phyloP scores from a whole-genome alignment of 768 basidiomycete species.

The Leccinum truebloodii region DNA sequence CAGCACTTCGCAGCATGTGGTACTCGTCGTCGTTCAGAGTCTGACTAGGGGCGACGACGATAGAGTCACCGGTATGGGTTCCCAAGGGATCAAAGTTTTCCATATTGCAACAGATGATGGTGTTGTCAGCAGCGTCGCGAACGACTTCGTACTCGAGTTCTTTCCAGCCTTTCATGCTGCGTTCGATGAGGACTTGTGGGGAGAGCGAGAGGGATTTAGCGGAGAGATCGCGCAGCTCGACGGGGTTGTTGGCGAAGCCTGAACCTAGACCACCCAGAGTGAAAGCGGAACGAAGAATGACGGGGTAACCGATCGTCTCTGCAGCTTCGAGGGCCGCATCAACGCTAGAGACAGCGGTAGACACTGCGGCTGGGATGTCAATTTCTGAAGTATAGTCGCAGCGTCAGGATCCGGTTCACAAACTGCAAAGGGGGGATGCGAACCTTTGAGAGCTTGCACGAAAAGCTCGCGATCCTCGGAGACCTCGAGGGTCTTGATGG shows the following conservation, averaged over 20 bases:
- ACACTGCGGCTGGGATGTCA: slow-evolving; percentile 93
- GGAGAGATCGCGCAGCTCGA: slow-evolving; percentile 92
- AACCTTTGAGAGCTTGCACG: slow-evolving; percentile 94
- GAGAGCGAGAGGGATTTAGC: slow-evolving; percentile 89
- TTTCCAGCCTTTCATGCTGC: slow-evolving; percentile 99
- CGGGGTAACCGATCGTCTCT: slow-evolving; percentile 91
- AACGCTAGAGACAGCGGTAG: slow-evolving; percentile 95
- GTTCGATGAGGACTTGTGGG: slow-evolving; percentile 96
- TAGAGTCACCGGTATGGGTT: slow-evolving; percentile 98
- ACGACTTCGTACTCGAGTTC: slow-evolving; percentile 99
- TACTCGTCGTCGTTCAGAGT: slow-evolving; percentile 97
- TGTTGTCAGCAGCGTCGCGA: slow-evolving; percentile 97
- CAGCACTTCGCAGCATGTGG: slow-evolving; percentile 97
- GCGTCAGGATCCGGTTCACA: slow-evolving; percentile 5
- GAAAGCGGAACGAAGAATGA: slow-evolving; percentile 95
- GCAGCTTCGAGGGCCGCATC: slow-evolving; percentile 92
- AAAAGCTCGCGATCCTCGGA: slow-evolving; percentile 98
- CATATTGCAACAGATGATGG: slow-evolving; percentile 99
- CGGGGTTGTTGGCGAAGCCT: slow-evolving; percentile 93
- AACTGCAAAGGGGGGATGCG: slow-evolving; percentile 18
- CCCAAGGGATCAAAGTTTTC: slow-evolving; percentile 99
- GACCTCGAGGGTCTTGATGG: slow-evolving; percentile 90
- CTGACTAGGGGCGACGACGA: slow-evolving; percentile 98
- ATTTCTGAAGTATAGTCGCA: slow-evolving; percentile 63
- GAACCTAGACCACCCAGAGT: slow-evolving; percentile 98